Evolutionary conservation across 1,139 yeast species (phyloP).

Genomic region (Lodderomyces jiufengensis): DNA sequence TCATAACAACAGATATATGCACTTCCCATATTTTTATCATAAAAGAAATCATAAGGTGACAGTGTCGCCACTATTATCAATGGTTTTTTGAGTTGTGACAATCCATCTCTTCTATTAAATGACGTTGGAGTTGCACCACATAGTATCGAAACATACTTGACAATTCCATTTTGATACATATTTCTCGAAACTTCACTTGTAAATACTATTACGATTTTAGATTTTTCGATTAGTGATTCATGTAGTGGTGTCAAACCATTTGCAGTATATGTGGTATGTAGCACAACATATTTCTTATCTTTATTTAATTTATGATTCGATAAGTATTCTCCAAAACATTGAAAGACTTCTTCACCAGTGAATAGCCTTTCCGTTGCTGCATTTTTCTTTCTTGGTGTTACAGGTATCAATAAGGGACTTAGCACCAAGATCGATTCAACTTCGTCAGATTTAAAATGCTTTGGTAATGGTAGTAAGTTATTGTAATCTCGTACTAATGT

Average conservation of each 20-base stretch:
- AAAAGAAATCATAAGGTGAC: conserved; percentile 62
- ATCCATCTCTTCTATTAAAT: conserved; percentile 21
- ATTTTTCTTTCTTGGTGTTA: conserved; percentile 21
- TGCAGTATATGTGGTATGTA: conserved; percentile 64
- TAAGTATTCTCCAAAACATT: conserved; percentile 42
- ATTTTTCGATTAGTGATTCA: conserved; percentile 52
- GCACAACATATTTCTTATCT: conserved; percentile 41
- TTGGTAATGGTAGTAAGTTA: conserved; percentile 49
- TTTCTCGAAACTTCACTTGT: conserved; percentile 64
- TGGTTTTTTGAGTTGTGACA: conserved; percentile 41
- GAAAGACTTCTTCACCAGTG: conserved; percentile 58
- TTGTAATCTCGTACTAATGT: conserved; percentile 57
- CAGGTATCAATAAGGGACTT: conserved; percentile 51
- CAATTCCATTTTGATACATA: conserved; percentile 64
- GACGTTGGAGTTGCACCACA: conserved; percentile 49
- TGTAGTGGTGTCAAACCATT: conserved; percentile 60
- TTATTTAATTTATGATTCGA: conserved; percentile 32
- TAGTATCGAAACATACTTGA: conserved; percentile 53
- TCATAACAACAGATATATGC: conserved; percentile 63
- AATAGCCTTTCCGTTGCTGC: conserved; percentile 24
- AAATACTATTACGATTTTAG: conserved; percentile 54
- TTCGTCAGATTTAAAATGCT: conserved; percentile 24
- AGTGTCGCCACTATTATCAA: conserved; percentile 60
- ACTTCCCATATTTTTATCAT: conserved; percentile 52
- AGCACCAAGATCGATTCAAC: conserved; percentile 44